Conservation (phyloP, 305 asterid genomes). For the Fraxinus paxiana region DNA sequence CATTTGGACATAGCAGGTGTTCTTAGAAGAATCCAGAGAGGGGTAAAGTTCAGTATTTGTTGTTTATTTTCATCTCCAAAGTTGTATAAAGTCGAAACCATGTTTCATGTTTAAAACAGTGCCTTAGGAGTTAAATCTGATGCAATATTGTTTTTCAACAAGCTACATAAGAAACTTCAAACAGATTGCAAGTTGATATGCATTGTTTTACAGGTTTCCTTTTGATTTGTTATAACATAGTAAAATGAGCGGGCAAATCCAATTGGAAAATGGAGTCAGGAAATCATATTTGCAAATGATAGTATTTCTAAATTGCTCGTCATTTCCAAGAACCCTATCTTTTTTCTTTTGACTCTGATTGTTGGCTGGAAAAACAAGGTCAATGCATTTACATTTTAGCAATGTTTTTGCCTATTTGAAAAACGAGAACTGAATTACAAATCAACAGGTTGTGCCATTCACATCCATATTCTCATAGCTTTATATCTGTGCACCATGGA, state of each 20-base stretch:
- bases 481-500: neutral
- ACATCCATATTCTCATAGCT: neutral
- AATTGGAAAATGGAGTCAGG: neutral
- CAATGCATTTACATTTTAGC: neutral
- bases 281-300: neutral
- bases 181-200: neutral
- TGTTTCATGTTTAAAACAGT: neutral
- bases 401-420: neutral
- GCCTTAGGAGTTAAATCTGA: neutral
- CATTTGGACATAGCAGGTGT: conserved; percentile 83
- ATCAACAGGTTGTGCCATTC: conserved; percentile 5
- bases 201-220: neutral
- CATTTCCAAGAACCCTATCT: neutral
- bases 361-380: neutral
- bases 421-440: conserved; percentile 2
- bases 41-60: conserved; percentile 46
- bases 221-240: neutral
- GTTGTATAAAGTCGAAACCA: conserved; percentile 1
- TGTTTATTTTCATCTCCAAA: conserved; percentile 16
- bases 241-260: neutral
- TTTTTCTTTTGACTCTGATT: neutral
- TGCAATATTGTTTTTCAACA: conserved; percentile 9
- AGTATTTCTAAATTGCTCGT: neutral
- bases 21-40: conserved; percentile 90
- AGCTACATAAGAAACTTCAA: conserved; percentile 5